Evolutionary conservation across 1,139 yeast genomes (phyloP), one percentile per base, ranked within the genome.

Genomic region (Diutina scorzettiae): DNA sequence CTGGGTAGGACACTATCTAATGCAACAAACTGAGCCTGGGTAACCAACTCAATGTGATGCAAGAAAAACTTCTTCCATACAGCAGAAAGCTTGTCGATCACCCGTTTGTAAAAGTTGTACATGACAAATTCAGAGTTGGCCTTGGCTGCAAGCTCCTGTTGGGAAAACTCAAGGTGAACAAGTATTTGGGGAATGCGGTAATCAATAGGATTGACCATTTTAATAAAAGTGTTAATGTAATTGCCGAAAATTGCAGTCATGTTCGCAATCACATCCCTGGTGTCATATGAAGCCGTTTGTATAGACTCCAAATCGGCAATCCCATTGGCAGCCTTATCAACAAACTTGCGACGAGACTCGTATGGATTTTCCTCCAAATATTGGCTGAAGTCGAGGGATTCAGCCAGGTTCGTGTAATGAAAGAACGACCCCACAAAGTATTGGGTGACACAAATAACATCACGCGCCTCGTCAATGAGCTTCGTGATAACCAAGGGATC

Each of bases 61-160:
- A 69, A 72, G 25, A 82, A 60, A 48, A 73, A 77, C 47, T 71
- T 73, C 29, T 62, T 60, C 95, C 95, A 85, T 19, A 65, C 63
- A 34, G 59, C 60, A 41, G 62, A 63, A 42, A 77, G 64, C 51
- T 73, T 73, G 31, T 78, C 79, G 20, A 65, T 62, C 3, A 78
- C 51, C 49, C 74, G 74, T 37, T 64, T 67, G 49, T 81, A 62
- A 46, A 72, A 65, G 41, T 71, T 68, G 47, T 73, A 65, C 29
- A 54, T 60, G 27, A 81, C 59, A 51, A 73, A 85, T 48, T 84
- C 95, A 54, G 81, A 89, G 55, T 78, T 75, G 2, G 81, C 66
- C 2, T 73, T 62, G 20, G 68, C 69, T 28, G 71, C 51, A 3
- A 64, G 60, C 23, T 62, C 65, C 14, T 64, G 50, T 23, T 34